A percentile compares a stretch with the other conserved stretches of the same genome.
phyloP scores from a whole-genome alignment of 805 yeast species.

The Saturnispora halmiae region DNA sequence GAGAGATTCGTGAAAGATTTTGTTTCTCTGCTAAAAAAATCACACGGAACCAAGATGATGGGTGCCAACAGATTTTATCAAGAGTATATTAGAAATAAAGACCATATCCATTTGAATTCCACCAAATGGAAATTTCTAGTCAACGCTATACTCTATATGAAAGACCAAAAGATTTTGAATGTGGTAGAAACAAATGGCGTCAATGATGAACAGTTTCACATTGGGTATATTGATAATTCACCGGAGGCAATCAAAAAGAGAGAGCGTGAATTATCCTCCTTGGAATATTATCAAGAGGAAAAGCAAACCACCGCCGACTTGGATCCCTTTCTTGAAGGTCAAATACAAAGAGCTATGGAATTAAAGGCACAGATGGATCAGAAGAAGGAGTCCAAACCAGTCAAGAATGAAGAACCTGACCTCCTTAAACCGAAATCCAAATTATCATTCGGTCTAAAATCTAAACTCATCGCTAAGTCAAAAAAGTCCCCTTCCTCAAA shows the following conservation, averaged over 20 bases:
- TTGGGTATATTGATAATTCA: slow-evolving; percentile 45
- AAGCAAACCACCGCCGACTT: too few species aligned
- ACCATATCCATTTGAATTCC: slow-evolving; percentile 86
- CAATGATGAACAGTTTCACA: slow-evolving; percentile 30
- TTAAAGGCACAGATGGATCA: slow-evolving; percentile 2
- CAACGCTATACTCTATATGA: slow-evolving; percentile 55
- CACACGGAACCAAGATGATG: slow-evolving; percentile 75
- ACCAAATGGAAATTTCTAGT: slow-evolving; percentile 71
- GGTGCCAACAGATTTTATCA: slow-evolving; percentile 84
- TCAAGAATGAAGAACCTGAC: background rate
- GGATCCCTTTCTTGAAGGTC: slow-evolving; percentile 26
- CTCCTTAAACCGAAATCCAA: too few species aligned
- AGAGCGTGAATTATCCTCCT: too few species aligned
- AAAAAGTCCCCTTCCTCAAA: too few species aligned
- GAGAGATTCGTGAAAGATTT: slow-evolving; percentile 55
- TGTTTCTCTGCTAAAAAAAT: slow-evolving; percentile 45
- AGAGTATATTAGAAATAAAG: slow-evolving; percentile 72
- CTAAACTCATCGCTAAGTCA: background rate
- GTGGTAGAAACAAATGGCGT: slow-evolving; percentile 28
- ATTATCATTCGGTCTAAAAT: slow-evolving; percentile 4
- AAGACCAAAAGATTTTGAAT: slow-evolving; percentile 40
- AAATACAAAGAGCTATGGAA: slow-evolving; percentile 39
- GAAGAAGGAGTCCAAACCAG: background rate
- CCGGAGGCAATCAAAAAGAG: slow-evolving; percentile 38
- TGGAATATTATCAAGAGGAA: too few species aligned